phyloP scores from a whole-genome alignment of 129 eudicot genomes.

The Escallonia rubra region DNA sequence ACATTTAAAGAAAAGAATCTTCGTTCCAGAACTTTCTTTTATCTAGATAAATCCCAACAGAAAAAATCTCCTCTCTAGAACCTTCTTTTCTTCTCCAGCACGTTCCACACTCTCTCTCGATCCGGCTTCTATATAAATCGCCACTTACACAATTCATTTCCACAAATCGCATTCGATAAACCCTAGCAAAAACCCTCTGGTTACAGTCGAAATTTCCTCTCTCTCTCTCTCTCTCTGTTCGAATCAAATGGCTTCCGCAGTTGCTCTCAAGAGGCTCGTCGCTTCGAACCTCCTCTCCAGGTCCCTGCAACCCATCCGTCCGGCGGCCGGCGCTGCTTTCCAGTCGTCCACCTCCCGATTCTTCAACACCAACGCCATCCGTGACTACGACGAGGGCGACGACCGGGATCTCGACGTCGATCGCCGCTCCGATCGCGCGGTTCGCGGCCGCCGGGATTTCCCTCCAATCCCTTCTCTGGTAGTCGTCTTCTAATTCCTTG shows the following conservation, averaged over 20 bases:
- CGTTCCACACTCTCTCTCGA: too few species aligned
- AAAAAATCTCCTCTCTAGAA: too few species aligned
- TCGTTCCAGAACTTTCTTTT: too few species aligned
- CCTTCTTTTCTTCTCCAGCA: too few species aligned
- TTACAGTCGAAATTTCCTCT: too few species aligned
- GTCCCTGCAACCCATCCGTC: constrained; percentile 19
- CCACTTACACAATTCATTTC: too few species aligned
- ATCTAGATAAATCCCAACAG: too few species aligned
- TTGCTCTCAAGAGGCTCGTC: constrained; percentile 27
- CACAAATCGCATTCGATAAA: too few species aligned
- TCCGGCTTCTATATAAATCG: too few species aligned
- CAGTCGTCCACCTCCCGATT: constrained; percentile 8
- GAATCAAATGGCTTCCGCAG: constrained; percentile 28
- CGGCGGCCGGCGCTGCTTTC: constrained; percentile 3
- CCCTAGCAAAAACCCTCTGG: too few species aligned
- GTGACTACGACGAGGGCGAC: constrained; percentile 24
- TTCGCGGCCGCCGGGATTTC: constrained; percentile 11
- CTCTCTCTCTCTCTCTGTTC: too few species aligned
- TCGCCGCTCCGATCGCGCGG: constrained; percentile 18
- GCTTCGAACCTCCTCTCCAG: constrained; percentile 16
- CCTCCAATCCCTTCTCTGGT: constrained; percentile 35
- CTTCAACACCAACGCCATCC: constrained; percentile 29
- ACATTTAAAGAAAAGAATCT: too few species aligned
- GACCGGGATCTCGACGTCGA: constrained; percentile 11
- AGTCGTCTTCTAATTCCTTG: constrained; percentile 2